phyloP scores from a whole-genome alignment of 2,329 filamentous ascomycete species.

The Colletotrichum sp. region DNA sequence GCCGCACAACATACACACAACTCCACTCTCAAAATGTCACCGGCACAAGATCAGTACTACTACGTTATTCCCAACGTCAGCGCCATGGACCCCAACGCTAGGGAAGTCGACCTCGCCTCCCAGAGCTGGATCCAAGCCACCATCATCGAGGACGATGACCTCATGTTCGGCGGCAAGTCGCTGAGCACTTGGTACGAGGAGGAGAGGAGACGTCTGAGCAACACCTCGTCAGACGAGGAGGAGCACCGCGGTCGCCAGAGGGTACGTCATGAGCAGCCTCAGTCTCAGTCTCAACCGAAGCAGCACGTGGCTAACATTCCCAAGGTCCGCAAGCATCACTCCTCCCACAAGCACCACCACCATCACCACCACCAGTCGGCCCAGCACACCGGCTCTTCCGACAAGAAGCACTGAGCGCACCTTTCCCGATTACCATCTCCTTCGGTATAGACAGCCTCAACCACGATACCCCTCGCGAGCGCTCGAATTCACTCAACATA shows the following conservation, averaged over 20 bases:
- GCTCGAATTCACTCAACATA: conserved; percentile 15
- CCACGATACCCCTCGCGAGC: conserved; percentile 18
- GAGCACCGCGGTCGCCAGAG: conserved; percentile 43
- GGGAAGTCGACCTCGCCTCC: conserved; percentile 37
- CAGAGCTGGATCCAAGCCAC: conserved; percentile 58
- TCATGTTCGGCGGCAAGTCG: conserved; percentile 66
- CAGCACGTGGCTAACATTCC: not conserved
- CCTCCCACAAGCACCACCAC: conserved; percentile 17
- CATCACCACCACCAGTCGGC: conserved; percentile 11
- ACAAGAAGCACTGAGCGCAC: conserved; percentile 20
- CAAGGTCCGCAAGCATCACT: conserved; percentile 21
- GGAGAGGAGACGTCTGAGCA: conserved; percentile 51
- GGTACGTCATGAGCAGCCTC: conserved; percentile 26
- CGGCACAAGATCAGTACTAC: conserved; percentile 22
- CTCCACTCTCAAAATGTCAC: conserved; percentile 10
- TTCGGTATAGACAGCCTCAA: conserved; percentile 16
- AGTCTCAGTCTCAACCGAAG: not conserved
- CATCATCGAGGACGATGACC: conserved; percentile 65
- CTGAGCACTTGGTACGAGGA: conserved; percentile 67
- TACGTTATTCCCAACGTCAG: conserved; percentile 37
- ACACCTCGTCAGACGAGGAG: conserved; percentile 41
- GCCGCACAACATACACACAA: not conserved
- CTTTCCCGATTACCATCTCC: not conserved
- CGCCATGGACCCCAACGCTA: conserved; percentile 35
- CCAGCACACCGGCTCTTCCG: conserved; percentile 11